Evolutionary conservation across 2,329 filamentous ascomycete genomes (phyloP).

Genomic region (Myriosclerotinia duriaeana): DNA sequence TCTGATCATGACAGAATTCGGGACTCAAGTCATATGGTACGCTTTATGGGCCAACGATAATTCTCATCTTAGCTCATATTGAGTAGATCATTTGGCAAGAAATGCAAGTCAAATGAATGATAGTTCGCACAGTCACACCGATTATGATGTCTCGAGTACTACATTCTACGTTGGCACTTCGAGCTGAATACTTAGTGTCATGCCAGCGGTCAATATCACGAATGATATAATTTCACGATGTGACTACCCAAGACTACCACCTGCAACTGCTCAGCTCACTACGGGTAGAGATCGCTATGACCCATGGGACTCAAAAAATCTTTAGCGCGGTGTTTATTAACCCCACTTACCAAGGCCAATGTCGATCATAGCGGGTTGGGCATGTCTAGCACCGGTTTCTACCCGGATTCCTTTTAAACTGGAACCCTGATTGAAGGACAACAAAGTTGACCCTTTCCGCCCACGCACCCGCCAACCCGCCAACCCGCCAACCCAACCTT

Average conservation of each 20-base stretch:
- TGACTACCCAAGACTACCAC: background rate
- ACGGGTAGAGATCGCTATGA: background rate
- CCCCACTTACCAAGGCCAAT: too few species aligned
- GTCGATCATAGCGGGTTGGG: too few species aligned
- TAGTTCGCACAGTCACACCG: background rate
- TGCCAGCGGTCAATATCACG: background rate
- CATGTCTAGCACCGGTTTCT: too few species aligned
- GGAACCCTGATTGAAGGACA: too few species aligned
- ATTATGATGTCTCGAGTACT: background rate
- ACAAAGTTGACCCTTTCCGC: too few species aligned
- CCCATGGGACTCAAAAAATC: background rate
- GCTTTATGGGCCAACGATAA: background rate
- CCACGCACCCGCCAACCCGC: too few species aligned
- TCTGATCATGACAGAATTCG: background rate
- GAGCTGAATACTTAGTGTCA: background rate
- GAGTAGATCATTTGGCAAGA: background rate
- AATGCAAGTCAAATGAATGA: background rate
- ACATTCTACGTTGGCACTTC: background rate
- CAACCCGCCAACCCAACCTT: too few species aligned
- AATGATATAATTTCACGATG: background rate
- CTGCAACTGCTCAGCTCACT: background rate
- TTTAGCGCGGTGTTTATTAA: background rate
- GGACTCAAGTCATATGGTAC: background rate
- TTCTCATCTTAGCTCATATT: background rate
- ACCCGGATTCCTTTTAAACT: too few species aligned